phyloP scores from a whole-genome alignment of 176 grass and related monocot genomes.

The Otatea glauca region DNA sequence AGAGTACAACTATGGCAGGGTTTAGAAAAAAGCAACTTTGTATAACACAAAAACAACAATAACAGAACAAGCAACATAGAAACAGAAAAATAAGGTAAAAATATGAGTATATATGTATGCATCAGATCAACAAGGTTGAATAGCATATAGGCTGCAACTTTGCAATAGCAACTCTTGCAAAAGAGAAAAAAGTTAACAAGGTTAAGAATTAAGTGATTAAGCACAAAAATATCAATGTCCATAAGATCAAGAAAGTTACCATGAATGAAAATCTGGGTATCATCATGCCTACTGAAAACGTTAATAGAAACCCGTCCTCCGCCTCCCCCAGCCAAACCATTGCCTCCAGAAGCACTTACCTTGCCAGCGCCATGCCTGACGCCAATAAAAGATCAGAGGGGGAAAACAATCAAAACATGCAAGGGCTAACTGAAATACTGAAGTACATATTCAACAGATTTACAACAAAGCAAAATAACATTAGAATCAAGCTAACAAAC shows the following conservation, averaged over 20 bases:
- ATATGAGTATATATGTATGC: neutral
- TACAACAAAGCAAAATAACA: conserved; percentile 31
- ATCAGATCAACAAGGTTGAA: conserved; percentile 23
- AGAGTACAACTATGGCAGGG: neutral
- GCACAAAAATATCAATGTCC: conserved; percentile 3
- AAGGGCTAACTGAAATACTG: conserved; percentile 26
- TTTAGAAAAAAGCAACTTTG: conserved; percentile 28
- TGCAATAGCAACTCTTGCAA: conserved; percentile 7
- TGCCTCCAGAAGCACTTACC: conserved; percentile 92
- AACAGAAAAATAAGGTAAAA: conserved; percentile 20
- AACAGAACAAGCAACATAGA: neutral
- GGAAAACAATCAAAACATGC: conserved; percentile 4
- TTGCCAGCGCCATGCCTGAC: conserved; percentile 93
- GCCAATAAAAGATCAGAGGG: conserved; percentile 49
- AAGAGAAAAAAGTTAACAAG: neutral
- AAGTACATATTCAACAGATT: neutral
- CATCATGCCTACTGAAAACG: conserved; percentile 96
- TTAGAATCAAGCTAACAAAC: conserved; percentile 14
- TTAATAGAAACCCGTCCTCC: conserved; percentile 92
- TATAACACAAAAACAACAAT: neutral
- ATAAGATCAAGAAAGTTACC: conserved; percentile 61
- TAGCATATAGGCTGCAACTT: neutral
- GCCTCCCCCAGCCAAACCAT: conserved; percentile 92
- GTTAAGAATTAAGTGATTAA: neutral
- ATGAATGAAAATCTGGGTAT: conserved; percentile 74